These are phyloP conservation scores for Pichia norvegensis DNA, from an alignment of 1,139 yeast species.

Conservation along the genomic window DNA sequence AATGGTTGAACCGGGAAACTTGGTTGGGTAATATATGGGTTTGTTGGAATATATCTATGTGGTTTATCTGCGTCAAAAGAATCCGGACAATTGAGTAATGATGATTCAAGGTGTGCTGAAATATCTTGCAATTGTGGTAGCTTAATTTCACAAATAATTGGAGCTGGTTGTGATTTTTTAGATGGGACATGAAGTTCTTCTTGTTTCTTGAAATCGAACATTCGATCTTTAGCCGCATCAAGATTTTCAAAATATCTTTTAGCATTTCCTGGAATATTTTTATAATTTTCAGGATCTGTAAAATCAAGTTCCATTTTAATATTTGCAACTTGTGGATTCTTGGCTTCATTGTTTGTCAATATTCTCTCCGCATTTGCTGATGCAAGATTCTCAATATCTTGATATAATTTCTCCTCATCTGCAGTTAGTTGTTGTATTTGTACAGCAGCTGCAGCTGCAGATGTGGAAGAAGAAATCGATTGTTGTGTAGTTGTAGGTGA, in stretches of 20 bases:
- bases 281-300: slow-evolving; percentile 17
- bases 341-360: slow-evolving; percentile 4
- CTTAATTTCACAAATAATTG: slow-evolving; percentile 19
- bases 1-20: slow-evolving; percentile 90
- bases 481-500: slow-evolving; percentile 1
- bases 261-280: slow-evolving; percentile 40
- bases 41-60: slow-evolving; percentile 65
- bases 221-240: slow-evolving; percentile 37
- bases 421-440: neutral
- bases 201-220: slow-evolving; percentile 20
- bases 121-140: slow-evolving; percentile 56
- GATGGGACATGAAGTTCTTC: slow-evolving; percentile 14
- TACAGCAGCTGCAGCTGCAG: neutral
- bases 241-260: slow-evolving; percentile 39
- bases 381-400: slow-evolving; percentile 10
- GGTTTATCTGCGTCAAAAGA: slow-evolving; percentile 88
- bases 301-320: slow-evolving; percentile 16
- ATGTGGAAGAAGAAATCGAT: neutral
- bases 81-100: slow-evolving; percentile 86
- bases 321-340: slow-evolving; percentile 6
- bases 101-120: slow-evolving; percentile 56
- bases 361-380: slow-evolving; percentile 9
- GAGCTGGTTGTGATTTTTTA: slow-evolving; percentile 15
- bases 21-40: slow-evolving; percentile 84
- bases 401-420: neutral